These are phyloP conservation scores for Blastomyces parvus DNA, from an alignment of 2,329 filamentous ascomycete genomes.

Conservation along the genomic window DNA sequence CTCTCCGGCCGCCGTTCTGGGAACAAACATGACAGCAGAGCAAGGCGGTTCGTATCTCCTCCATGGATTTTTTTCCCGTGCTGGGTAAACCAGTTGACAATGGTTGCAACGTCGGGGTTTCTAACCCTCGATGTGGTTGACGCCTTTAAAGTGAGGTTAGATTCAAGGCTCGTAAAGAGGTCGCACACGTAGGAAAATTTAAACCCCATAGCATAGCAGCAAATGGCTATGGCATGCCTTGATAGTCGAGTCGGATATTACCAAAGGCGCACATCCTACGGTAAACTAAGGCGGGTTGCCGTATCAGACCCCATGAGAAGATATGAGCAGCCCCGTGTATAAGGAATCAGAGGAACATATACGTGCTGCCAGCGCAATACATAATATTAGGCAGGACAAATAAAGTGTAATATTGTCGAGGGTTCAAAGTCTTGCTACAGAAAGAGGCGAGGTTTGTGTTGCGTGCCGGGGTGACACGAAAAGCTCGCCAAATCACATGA, in stretches of 20 bases:
- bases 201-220: constrained; percentile 32
- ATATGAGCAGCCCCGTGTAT: neutral
- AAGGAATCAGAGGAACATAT: neutral
- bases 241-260: neutral
- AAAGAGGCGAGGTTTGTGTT: neutral
- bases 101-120: constrained; percentile 34
- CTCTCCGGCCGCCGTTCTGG: constrained; percentile 68
- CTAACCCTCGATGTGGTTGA: constrained; percentile 22
- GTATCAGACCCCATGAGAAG: neutral
- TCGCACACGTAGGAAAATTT: constrained; percentile 63
- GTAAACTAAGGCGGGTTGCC: neutral
- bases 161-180: constrained; percentile 59
- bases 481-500: constrained; percentile 2
- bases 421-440: neutral
- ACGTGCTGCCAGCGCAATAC: neutral
- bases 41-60: constrained; percentile 48
- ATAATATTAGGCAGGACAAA: neutral
- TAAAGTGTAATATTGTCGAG: neutral
- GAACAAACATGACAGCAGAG: constrained; percentile 65
- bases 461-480: neutral
- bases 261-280: neutral
- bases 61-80: constrained; percentile 52
- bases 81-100: constrained; percentile 58
- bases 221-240: constrained; percentile 5
- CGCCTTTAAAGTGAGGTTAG: constrained; percentile 32